Conservation (phyloP, 495 filamentous ascomycete species). For the Penicillium manginii region DNA sequence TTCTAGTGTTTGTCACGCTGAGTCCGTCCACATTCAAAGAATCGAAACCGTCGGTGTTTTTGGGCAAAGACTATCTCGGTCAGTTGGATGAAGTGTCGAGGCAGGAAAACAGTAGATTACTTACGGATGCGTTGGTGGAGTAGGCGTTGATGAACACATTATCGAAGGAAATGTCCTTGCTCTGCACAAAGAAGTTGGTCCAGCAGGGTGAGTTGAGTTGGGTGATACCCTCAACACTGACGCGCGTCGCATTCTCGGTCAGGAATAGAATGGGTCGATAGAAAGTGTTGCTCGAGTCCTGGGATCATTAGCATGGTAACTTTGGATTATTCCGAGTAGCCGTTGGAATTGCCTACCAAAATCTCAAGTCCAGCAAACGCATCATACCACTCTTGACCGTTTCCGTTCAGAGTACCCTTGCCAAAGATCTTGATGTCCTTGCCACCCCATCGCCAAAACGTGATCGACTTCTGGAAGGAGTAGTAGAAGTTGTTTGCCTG, state of each 20-base stretch:
- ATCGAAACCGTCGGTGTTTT: conserved; percentile 65
- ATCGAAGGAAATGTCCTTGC: conserved; percentile 55
- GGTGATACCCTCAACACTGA: conserved; percentile 58
- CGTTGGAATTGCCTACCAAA: conserved; percentile 30
- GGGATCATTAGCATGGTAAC: background rate
- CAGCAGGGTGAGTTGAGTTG: conserved; percentile 62
- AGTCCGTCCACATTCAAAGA: conserved; percentile 54
- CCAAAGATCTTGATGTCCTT: conserved; percentile 60
- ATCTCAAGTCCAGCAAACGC: conserved; percentile 51
- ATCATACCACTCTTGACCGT: conserved; percentile 56
- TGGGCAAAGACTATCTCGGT: conserved; percentile 41
- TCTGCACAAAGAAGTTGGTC: conserved; percentile 60
- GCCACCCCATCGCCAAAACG: conserved; percentile 65
- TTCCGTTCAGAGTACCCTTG: conserved; percentile 56
- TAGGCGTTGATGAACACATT: conserved; percentile 57
- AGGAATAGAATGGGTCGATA: conserved; percentile 60
- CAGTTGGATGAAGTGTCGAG: background rate
- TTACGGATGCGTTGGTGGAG: conserved; percentile 53
- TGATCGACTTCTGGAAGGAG: conserved; percentile 61
- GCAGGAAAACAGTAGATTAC: background rate
- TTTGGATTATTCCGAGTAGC: background rate
- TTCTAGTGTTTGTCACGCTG: conserved; percentile 50
- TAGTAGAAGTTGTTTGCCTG: conserved; percentile 60
- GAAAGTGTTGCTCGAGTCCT: conserved; percentile 55
- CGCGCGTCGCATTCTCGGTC: conserved; percentile 58